Conservation (phyloP, 345 rosid genomes). For the Acer yangbiense region DNA sequence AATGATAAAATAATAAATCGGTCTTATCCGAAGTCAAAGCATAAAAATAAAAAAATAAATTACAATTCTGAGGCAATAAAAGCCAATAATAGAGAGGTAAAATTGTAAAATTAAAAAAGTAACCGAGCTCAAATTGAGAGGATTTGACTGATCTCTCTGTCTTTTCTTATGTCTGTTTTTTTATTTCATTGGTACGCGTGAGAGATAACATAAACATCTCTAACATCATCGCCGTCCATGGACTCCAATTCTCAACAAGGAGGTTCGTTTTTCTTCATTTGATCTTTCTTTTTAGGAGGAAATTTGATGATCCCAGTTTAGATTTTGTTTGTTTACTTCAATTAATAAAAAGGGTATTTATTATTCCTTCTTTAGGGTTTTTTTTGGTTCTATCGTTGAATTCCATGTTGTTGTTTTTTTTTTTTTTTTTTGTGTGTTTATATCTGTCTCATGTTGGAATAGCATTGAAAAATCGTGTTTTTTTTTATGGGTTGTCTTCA, state of each 20-base stretch:
- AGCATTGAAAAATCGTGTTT: background rate
- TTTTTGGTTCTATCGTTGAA: background rate
- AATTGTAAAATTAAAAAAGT: background rate
- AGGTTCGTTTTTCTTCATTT: conserved; percentile 33
- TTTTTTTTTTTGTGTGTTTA: background rate
- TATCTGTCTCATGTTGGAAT: background rate
- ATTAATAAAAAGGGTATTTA: background rate
- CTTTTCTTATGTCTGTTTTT: background rate
- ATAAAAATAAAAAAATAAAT: background rate
- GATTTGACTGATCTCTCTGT: background rate
- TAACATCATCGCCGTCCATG: conserved; percentile 37
- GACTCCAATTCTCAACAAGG: conserved; percentile 46
- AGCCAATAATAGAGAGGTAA: background rate
- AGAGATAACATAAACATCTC: conserved; percentile 29
- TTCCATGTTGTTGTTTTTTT: background rate
- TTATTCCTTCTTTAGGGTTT: background rate
- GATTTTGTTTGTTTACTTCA: background rate
- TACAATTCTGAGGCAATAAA: background rate
- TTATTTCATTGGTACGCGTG: conserved; percentile 27
- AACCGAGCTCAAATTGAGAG: background rate
- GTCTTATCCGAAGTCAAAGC: too few relatives aligned
- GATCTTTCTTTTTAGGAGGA: background rate
- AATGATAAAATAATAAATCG: too few relatives aligned
- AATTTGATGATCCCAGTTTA: background rate
- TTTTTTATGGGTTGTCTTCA: background rate